Evolutionary conservation across 1,284 basidiomycete genomes (phyloP).

Genomic region (Cryptococcus maquisensis): DNA sequence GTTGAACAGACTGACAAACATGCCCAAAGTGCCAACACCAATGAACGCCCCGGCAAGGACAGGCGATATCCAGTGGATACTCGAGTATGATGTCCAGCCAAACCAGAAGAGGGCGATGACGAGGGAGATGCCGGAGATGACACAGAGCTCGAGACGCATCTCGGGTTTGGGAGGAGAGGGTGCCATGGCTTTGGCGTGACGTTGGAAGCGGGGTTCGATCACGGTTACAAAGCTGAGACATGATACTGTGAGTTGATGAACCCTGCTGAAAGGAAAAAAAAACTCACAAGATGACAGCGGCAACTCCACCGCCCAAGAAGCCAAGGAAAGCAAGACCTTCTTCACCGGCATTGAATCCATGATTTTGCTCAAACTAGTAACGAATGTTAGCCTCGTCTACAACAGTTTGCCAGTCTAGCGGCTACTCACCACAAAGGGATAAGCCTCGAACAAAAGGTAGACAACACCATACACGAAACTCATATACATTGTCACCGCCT

Average conservation of each 20-base stretch:
- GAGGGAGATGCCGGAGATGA: constrained; percentile 48
- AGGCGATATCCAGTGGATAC: constrained; percentile 50
- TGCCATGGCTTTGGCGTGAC: constrained; percentile 23
- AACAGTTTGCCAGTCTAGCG: background rate
- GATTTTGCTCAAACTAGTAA: constrained; percentile 42
- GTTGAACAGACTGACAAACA: constrained; percentile 55
- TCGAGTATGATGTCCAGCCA: constrained; percentile 50
- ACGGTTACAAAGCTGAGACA: constrained; percentile 24
- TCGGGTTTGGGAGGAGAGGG: constrained; percentile 32
- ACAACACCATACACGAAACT: constrained; percentile 47
- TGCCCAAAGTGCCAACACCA: constrained; percentile 52
- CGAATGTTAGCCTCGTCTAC: background rate
- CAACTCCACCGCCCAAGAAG: constrained; percentile 49
- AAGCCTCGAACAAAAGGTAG: constrained; percentile 45
- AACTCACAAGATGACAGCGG: constrained; percentile 30
- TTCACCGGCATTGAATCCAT: constrained; percentile 52
- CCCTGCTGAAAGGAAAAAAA: background rate
- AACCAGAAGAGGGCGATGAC: constrained; percentile 49
- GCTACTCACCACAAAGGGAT: constrained; percentile 46
- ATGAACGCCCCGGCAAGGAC: constrained; percentile 51
- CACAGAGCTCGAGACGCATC: constrained; percentile 39
- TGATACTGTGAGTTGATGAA: background rate
- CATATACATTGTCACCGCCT: constrained; percentile 66
- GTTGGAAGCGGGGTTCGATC: constrained; percentile 33
- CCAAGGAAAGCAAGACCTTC: constrained; percentile 54